A percentile compares a stretch with the other conserved stretches of the same genome.
Evolutionary conservation across 768 basidiomycete genomes (phyloP).

Genomic region (Termitomyces sp.): DNA sequence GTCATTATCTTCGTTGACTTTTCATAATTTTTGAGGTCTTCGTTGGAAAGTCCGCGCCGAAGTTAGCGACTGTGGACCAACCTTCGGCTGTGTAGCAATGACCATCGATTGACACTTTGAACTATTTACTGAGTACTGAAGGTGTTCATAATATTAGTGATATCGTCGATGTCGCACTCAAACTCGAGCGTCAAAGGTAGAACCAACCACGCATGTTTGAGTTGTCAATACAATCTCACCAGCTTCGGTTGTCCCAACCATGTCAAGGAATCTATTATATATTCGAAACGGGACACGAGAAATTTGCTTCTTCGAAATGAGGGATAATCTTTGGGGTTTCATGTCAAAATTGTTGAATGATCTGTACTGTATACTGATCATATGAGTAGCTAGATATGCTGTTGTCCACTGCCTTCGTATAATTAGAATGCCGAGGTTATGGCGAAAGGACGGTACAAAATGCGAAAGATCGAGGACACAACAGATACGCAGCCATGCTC

Average conservation of each 20-base stretch:
- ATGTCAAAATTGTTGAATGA: slow-evolving; percentile 1
- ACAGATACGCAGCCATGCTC: slow-evolving; percentile 15
- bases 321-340: slow-evolving; percentile 9
- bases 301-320: background rate
- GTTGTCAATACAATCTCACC: background rate
- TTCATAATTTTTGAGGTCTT: too few relatives aligned
- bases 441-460: slow-evolving; percentile 13
- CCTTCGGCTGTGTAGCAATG: too few relatives aligned
- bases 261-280: background rate
- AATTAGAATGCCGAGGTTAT: slow-evolving; percentile 11
- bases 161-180: background rate
- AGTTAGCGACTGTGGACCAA: too few relatives aligned
- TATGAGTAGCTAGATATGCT: background rate
- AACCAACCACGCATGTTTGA: too few relatives aligned
- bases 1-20: too few relatives aligned
- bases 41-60: too few relatives aligned
- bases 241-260: background rate
- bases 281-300: too few relatives aligned
- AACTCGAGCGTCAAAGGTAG: too few relatives aligned
- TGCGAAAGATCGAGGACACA: background rate
- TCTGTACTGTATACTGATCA: slow-evolving; percentile 2
- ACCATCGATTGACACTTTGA: too few relatives aligned
- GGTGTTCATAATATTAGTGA: background rate
- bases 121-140: too few relatives aligned
- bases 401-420: background rate